Conservation (phyloP, 2,329 filamentous ascomycete genomes). For the Davidsoniella australis region DNA sequence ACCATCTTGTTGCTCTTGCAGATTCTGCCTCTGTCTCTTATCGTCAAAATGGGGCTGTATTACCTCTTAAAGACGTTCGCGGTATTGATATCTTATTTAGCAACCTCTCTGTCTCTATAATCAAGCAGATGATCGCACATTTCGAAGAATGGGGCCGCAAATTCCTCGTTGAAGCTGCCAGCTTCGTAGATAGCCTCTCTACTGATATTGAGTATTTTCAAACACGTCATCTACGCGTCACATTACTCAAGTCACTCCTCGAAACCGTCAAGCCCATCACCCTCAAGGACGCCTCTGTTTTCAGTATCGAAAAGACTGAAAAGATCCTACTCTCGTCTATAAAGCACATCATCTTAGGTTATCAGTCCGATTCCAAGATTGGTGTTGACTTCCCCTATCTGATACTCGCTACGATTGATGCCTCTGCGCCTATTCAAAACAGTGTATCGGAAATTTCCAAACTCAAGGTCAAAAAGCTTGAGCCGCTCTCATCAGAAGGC, state of each 20-base stretch:
- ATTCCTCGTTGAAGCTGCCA: conserved; percentile 22
- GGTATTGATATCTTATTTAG: conserved; percentile 11
- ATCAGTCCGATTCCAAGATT: conserved; percentile 7
- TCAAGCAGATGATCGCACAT: conserved; percentile 28
- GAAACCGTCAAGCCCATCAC: conserved; percentile 18
- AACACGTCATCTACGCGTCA: conserved; percentile 19
- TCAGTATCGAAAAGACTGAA: conserved; percentile 15
- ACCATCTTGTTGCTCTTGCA: conserved; percentile 21
- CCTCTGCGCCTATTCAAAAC: conserved; percentile 6
- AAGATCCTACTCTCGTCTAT: conserved; percentile 10
- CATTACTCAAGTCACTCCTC: conserved; percentile 22
- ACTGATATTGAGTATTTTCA: conserved; percentile 11
- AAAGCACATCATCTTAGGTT: conserved; percentile 9
- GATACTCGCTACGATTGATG: conserved; percentile 13
- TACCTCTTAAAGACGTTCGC: conserved; percentile 6
- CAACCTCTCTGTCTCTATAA: conserved; percentile 19
- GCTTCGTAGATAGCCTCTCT: conserved; percentile 14
- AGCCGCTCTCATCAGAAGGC: conserved; percentile 20
- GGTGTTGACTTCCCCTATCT: conserved; percentile 7
- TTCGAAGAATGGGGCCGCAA: conserved; percentile 25
- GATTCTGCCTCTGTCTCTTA: conserved; percentile 17
- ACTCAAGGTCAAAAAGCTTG: conserved; percentile 20
- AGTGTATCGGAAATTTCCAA: conserved; percentile 8
- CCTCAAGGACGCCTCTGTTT: conserved; percentile 13
- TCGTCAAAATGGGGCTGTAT: neutral